A percentile compares a stretch with the other conserved stretches of the same genome.
Conservation (phyloP, 805 yeast genomes). For the Saturnispora silvae region DNA sequence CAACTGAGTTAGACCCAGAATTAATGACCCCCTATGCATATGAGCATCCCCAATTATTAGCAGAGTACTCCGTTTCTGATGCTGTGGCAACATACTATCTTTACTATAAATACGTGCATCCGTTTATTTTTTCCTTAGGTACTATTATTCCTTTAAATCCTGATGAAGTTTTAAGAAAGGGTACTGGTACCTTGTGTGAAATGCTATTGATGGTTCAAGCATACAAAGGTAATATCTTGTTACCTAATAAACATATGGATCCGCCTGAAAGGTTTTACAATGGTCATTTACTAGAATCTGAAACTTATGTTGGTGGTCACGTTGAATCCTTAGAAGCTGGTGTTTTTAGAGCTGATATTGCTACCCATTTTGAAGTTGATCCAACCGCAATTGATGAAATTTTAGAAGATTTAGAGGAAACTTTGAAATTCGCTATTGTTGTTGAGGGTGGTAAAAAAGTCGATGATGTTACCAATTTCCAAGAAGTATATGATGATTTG, state of each 20-base stretch:
- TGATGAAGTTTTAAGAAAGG: conserved; percentile 90
- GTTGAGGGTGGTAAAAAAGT: conserved; percentile 66
- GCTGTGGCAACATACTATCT: conserved; percentile 97
- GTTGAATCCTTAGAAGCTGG: conserved; percentile 98
- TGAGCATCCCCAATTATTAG: conserved; percentile 81
- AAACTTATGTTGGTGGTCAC: conserved; percentile 98
- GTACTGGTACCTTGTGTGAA: conserved; percentile 97
- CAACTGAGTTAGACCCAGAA: conserved; percentile 94
- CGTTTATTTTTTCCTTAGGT: conserved; percentile 90
- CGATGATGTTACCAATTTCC: conserved; percentile 73
- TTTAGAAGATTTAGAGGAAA: conserved; percentile 57
- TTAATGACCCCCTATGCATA: conserved; percentile 96
- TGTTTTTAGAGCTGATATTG: conserved; percentile 84
- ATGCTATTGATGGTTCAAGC: conserved; percentile 97
- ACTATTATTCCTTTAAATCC: conserved; percentile 94
- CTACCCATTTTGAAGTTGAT: conserved; percentile 65
- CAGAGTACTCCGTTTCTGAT: conserved; percentile 97
- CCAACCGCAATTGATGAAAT: conserved; percentile 76
- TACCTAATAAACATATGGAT: conserved; percentile 91
- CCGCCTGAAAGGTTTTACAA: conserved; percentile 92
- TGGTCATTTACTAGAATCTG: conserved; percentile 89
- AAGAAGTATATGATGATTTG: conserved; percentile 59
- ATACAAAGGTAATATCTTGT: conserved; percentile 57
- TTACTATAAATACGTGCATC: conserved; percentile 94
- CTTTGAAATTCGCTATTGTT: conserved; percentile 72